A percentile compares a stretch with the other conserved stretches of the same genome.
These are phyloP conservation scores for Ceratocystis diversiconidia DNA, from an alignment of 2,329 filamentous ascomycete genomes.

Conservation along the genomic window DNA sequence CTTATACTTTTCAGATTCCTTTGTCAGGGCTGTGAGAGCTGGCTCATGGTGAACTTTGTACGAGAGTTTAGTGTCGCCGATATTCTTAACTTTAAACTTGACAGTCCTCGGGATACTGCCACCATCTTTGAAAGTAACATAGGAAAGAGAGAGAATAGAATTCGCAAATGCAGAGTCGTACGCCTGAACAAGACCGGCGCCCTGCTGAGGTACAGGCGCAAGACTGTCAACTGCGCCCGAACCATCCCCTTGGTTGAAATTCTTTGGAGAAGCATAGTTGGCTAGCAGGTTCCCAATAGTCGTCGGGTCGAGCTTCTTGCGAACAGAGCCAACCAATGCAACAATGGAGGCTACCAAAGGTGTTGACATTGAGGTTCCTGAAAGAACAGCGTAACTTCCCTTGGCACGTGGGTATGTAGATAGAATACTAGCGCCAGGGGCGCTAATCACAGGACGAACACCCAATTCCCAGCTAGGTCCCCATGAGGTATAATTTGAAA, in stretches of 20 bases:
- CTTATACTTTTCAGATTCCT: constrained; percentile 22
- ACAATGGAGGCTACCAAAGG: constrained; percentile 41
- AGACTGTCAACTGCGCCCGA: constrained; percentile 28
- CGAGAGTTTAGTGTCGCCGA: constrained; percentile 32
- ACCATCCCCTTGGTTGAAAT: constrained; percentile 32
- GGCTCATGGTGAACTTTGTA: constrained; percentile 39
- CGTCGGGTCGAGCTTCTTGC: constrained; percentile 37
- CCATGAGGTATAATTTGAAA: constrained; percentile 43
- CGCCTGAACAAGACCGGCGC: constrained; percentile 45
- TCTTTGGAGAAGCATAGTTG: constrained; percentile 34
- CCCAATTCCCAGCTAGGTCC: constrained; percentile 46
- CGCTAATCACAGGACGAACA: constrained; percentile 41
- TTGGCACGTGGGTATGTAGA: constrained; percentile 35
- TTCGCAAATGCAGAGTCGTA: constrained; percentile 41
- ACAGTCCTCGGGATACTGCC: constrained; percentile 36
- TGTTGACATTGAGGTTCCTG: constrained; percentile 47
- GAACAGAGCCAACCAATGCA: constrained; percentile 39
- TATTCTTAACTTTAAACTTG: constrained; percentile 43
- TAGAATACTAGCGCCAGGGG: constrained; percentile 43
- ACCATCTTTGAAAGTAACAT: constrained; percentile 50
- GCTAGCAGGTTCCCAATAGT: constrained; percentile 37
- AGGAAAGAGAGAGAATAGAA: constrained; percentile 39
- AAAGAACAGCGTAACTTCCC: constrained; percentile 35
- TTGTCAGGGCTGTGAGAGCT: constrained; percentile 41
- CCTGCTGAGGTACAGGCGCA: constrained; percentile 46